Evolutionary conservation across 2,329 filamentous ascomycete species (phyloP).

Genomic region (Tolypocladium nubicola): DNA sequence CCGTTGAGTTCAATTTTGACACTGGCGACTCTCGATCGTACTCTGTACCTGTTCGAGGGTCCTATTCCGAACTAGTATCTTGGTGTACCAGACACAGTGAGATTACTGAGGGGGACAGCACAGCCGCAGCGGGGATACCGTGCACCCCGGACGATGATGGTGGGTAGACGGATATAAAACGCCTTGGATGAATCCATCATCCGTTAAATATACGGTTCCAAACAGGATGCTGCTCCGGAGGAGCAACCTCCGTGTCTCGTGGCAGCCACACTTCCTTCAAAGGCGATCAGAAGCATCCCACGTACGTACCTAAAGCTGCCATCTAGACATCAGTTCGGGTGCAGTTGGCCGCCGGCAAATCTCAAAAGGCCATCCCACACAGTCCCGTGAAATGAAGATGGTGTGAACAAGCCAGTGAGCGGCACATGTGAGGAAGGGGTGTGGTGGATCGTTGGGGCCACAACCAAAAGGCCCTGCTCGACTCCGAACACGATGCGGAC

Average conservation of each 20-base stretch:
- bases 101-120: neutral
- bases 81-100: neutral
- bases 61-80: neutral
- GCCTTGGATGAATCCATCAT: neutral
- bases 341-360: neutral
- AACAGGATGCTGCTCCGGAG: no score
- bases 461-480: neutral
- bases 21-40: neutral
- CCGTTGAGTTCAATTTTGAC: neutral
- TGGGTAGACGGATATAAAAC: neutral
- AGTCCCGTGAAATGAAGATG: neutral
- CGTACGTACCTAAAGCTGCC: no score
- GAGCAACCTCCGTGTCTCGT: neutral
- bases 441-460: neutral
- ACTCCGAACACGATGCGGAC: neutral
- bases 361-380: no score
- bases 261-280: neutral
- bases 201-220: neutral
- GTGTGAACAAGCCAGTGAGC: neutral
- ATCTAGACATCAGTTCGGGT: neutral
- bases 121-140: neutral
- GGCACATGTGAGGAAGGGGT: neutral
- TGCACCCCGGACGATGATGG: neutral
- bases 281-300: neutral
- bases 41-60: neutral